These are phyloP conservation scores for Senecio squalidus DNA, from an alignment of 140 eudicot genomes.

Conservation along the genomic window DNA sequence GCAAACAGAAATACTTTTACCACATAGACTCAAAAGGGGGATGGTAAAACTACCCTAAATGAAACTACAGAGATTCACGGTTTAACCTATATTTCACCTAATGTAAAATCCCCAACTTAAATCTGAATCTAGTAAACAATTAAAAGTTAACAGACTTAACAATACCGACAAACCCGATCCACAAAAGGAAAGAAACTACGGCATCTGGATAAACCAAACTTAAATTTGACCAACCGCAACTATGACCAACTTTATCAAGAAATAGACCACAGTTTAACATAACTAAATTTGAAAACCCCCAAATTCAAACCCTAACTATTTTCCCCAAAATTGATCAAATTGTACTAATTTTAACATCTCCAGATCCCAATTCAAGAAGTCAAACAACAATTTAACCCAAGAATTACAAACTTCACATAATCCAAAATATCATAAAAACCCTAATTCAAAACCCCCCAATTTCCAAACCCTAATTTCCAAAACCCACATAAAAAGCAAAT, in stretches of 20 bases:
- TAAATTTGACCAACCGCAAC: neutral
- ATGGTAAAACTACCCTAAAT: neutral
- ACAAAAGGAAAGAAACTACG: neutral
- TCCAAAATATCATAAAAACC: neutral
- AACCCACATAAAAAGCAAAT: slow-evolving; percentile 1
- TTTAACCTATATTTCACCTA: slow-evolving; percentile 3
- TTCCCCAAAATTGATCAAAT: neutral
- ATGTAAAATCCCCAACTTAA: neutral
- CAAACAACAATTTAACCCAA: slow-evolving; percentile 2
- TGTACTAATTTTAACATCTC: neutral
- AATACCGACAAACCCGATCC: neutral
- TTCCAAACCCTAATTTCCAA: slow-evolving; percentile 8
- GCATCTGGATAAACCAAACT: slow-evolving; percentile 1
- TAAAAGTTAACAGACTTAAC: neutral
- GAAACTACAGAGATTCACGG: neutral
- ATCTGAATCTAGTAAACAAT: neutral
- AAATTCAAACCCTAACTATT: neutral
- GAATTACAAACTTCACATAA: neutral
- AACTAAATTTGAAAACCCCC: neutral
- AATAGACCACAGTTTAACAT: too few relatives aligned
- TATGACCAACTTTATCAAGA: too few relatives aligned
- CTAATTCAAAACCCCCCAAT: slow-evolving; percentile 6
- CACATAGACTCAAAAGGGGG: neutral
- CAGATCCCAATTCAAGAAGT: slow-evolving; percentile 10
- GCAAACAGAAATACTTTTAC: neutral